Evolutionary conservation across 2,329 filamentous ascomycete species (phyloP).

Genomic region (Nigrospora osmanthi): DNA sequence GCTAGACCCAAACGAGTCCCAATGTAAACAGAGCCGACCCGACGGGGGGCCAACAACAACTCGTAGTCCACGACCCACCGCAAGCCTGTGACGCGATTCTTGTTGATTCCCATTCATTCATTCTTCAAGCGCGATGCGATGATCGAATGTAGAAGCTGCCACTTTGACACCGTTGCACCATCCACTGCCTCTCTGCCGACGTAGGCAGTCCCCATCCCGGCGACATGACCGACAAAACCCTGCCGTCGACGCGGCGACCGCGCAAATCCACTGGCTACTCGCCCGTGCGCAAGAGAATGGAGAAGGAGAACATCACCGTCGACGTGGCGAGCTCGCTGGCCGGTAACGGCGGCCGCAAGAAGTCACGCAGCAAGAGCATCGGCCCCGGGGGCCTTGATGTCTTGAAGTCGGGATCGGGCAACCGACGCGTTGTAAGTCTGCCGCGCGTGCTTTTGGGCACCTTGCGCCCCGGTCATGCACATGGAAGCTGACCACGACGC

Average conservation of each 20-base stretch:
- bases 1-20: too few species aligned
- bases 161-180: too few species aligned
- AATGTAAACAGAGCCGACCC: too few species aligned
- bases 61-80: too few species aligned
- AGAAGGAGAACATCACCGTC: constrained; percentile 73
- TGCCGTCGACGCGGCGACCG: constrained; percentile 48
- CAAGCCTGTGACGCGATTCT: too few species aligned
- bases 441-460: background rate
- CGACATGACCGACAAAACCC: constrained; percentile 31
- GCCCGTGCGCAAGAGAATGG: constrained; percentile 44
- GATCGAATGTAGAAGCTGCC: too few species aligned
- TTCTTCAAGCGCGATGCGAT: too few species aligned
- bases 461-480: background rate
- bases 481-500: background rate
- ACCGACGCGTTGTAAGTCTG: constrained; percentile 65
- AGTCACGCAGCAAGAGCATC: constrained; percentile 90
- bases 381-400: constrained; percentile 85
- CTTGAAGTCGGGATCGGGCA: constrained; percentile 66
- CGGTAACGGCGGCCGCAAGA: constrained; percentile 44
- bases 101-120: too few species aligned
- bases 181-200: too few species aligned
- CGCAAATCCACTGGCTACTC: constrained; percentile 66
- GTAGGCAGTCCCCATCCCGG: constrained; percentile 3
- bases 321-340: constrained; percentile 50
- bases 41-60: too few species aligned